These are phyloP conservation scores for Ceratocystis variospora DNA, from an alignment of 2,329 filamentous ascomycete genomes.

Conservation along the genomic window DNA sequence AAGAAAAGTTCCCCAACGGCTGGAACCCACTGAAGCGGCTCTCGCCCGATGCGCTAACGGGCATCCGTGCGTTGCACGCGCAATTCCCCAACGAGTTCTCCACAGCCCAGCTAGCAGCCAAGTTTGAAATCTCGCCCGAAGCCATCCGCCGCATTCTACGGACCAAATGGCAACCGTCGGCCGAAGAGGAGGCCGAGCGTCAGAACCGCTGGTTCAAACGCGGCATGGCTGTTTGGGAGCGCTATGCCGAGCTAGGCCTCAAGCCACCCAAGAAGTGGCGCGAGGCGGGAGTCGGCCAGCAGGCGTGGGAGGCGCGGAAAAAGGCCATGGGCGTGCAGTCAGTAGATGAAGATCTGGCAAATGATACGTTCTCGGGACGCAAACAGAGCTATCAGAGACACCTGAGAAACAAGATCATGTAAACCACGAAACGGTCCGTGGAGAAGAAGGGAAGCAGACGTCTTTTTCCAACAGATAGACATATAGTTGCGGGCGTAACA, in stretches of 20 bases:
- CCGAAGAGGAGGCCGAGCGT: conserved; percentile 42
- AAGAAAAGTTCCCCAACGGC: conserved; percentile 63
- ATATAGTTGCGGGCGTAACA: too few species aligned
- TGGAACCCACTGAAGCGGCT: conserved; percentile 78
- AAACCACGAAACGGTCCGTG: not conserved
- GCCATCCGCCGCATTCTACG: conserved; percentile 75
- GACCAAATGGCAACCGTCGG: conserved; percentile 55
- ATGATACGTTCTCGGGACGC: not conserved
- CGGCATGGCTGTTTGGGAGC: conserved; percentile 45
- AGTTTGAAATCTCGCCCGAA: conserved; percentile 80
- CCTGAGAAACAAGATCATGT: conserved; percentile 17
- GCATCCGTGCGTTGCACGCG: conserved; percentile 68
- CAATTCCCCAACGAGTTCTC: conserved; percentile 67
- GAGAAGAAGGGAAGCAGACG: too few species aligned
- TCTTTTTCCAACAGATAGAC: too few species aligned
- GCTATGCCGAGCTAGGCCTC: conserved; percentile 45
- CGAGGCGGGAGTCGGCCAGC: conserved; percentile 33
- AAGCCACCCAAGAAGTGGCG: conserved; percentile 51
- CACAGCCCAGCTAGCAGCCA: conserved; percentile 54
- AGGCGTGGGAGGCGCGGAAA: conserved; percentile 11
- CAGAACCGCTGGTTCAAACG: conserved; percentile 48
- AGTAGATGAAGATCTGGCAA: not conserved
- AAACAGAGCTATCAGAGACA: conserved; percentile 11
- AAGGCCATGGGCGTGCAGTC: not conserved
- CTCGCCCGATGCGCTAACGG: conserved; percentile 83